Percentiles rank a stretch among this genome's conserved stretches.
These are phyloP conservation scores for Xylaria castorea DNA, from an alignment of 495 filamentous ascomycete genomes.

Conservation along the genomic window DNA sequence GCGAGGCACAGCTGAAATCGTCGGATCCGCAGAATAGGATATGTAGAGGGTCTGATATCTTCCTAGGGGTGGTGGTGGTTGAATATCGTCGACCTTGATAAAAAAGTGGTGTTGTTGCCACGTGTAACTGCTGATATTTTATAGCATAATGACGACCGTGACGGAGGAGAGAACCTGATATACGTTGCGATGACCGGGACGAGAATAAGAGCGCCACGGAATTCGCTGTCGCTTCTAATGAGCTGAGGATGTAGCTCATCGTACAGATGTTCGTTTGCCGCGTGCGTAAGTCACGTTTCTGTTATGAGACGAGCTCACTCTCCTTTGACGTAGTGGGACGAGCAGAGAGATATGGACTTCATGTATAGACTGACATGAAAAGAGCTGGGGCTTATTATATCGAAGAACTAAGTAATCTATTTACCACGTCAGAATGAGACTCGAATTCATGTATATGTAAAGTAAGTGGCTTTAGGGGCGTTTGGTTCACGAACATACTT, in stretches of 20 bases:
- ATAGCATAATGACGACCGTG: not conserved
- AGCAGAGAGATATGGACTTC: not conserved
- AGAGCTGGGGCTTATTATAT: not conserved
- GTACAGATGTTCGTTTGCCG: not conserved
- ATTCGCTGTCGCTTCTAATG: not conserved
- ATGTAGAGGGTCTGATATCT: slow-evolving; percentile 66
- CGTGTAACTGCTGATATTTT: not conserved
- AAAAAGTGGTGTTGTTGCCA: not conserved
- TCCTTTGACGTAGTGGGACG: not conserved
- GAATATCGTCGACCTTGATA: not conserved
- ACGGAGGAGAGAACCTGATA: not conserved
- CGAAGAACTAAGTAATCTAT: not conserved
- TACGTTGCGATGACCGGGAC: not conserved
- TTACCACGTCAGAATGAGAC: not conserved
- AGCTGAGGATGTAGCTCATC: not conserved
- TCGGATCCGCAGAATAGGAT: slow-evolving; percentile 97
- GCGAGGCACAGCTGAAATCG: slow-evolving; percentile 82
- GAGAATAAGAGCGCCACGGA: not conserved
- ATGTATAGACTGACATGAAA: not conserved
- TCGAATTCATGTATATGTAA: not conserved
- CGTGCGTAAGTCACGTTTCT: not conserved
- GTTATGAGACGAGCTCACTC: not conserved
- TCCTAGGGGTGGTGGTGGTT: slow-evolving; percentile 6
- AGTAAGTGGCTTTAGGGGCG: not conserved
- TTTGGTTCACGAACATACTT: not conserved